These are phyloP conservation scores for Candida nitratophila DNA, from an alignment of 805 yeast species.

Conservation along the genomic window DNA sequence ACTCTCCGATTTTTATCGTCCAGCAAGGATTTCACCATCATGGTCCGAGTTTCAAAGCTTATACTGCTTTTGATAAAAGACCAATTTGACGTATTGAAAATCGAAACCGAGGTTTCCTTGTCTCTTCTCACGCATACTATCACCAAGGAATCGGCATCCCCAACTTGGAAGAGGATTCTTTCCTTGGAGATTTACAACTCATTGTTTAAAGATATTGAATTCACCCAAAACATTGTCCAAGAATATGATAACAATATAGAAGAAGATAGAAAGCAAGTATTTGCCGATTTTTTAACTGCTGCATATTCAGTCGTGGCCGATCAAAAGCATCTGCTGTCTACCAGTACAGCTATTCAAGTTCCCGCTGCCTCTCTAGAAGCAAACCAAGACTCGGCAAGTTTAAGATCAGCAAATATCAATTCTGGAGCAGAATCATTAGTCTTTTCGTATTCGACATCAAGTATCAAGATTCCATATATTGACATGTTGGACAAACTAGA, in stretches of 20 bases:
- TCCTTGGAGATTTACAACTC: slow-evolving; percentile 67
- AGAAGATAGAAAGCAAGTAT: slow-evolving; percentile 50
- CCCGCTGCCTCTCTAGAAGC: slow-evolving; percentile 6
- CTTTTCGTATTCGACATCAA: background rate
- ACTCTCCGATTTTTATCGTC: slow-evolving; percentile 58
- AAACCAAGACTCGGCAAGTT: background rate
- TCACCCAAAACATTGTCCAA: slow-evolving; percentile 45
- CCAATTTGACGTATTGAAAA: slow-evolving; percentile 53
- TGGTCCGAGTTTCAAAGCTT: slow-evolving; percentile 70
- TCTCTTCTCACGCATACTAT: slow-evolving; percentile 69
- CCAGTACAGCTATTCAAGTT: slow-evolving; percentile 26
- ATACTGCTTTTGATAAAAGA: slow-evolving; percentile 55
- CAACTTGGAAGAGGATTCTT: slow-evolving; percentile 67
- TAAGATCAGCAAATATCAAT: background rate
- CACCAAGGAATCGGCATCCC: slow-evolving; percentile 45
- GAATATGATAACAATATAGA: slow-evolving; percentile 50
- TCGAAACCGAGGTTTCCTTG: slow-evolving; percentile 77
- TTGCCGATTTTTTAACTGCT: slow-evolving; percentile 46
- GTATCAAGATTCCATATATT: slow-evolving; percentile 46
- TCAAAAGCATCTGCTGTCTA: slow-evolving; percentile 25
- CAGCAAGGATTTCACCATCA: slow-evolving; percentile 55
- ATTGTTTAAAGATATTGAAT: slow-evolving; percentile 47
- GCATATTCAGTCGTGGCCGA: slow-evolving; percentile 31
- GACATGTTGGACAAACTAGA: slow-evolving; percentile 79
- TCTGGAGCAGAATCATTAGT: background rate